Percentiles rank a stretch among this genome's conserved stretches.
phyloP scores from a whole-genome alignment of 192 early-diverging fungal species.

The Geosiphon pyriformis region DNA sequence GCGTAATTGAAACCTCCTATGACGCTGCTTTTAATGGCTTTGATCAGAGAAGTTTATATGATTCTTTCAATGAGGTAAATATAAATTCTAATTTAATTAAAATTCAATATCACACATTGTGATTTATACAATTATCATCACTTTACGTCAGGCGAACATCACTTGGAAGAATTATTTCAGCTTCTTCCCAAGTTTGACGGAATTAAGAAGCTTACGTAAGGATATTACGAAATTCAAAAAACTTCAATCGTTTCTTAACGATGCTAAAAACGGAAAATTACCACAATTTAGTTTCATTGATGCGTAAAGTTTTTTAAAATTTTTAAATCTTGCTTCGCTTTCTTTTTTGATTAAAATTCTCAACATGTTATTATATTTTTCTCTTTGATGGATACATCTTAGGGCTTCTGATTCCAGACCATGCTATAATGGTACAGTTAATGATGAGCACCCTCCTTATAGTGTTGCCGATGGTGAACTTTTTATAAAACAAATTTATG shows the following conservation, averaged over 20 bases:
- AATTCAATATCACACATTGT: background rate
- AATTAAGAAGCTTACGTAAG: background rate
- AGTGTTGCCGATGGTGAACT: slow-evolving; percentile 27
- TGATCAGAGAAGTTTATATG: background rate
- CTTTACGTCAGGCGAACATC: background rate
- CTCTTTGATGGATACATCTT: no score
- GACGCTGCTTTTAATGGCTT: background rate
- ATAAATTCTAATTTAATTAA: background rate
- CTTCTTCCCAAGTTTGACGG: background rate
- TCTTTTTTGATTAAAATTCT: no score
- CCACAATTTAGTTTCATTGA: background rate
- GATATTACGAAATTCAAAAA: background rate
- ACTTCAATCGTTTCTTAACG: background rate
- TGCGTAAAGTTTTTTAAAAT: background rate
- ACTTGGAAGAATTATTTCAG: background rate
- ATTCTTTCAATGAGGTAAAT: background rate
- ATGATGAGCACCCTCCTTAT: slow-evolving; percentile 23
- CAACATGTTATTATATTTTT: no score
- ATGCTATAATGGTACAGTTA: no score
- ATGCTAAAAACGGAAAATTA: background rate
- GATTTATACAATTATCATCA: background rate
- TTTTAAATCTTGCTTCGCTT: no score
- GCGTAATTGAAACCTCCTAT: background rate
- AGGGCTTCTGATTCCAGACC: no score
- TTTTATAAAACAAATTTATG: slow-evolving; percentile 40